Percentiles rank a stretch among this genome's conserved stretches.
phyloP scores from a whole-genome alignment of 1,139 yeast genomes.

The Candida frijolesensis region DNA sequence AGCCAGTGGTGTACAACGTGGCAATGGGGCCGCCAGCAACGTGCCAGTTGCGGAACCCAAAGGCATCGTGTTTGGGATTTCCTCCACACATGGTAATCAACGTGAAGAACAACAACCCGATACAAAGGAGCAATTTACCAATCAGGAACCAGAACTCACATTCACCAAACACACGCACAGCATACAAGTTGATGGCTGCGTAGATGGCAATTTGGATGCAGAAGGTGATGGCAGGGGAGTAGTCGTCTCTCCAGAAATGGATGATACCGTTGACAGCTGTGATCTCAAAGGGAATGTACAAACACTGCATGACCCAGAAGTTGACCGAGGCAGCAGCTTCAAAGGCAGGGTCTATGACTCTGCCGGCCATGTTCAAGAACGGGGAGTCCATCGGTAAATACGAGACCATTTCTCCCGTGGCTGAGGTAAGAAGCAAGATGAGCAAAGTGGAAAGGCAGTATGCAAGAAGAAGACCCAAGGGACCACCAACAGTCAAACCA shows the following conservation, averaged over 20 bases:
- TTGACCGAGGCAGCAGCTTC: slow-evolving; percentile 83
- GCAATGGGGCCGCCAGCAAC: slow-evolving; percentile 53
- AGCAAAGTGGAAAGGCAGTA: slow-evolving; percentile 51
- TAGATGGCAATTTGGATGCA: slow-evolving; percentile 65
- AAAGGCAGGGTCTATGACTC: slow-evolving; percentile 64
- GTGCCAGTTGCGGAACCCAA: slow-evolving; percentile 69
- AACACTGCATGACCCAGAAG: slow-evolving; percentile 75
- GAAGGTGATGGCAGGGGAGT: slow-evolving; percentile 66
- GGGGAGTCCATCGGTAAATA: slow-evolving; percentile 74
- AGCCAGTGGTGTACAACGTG: slow-evolving; percentile 55
- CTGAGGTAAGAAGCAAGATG: slow-evolving; percentile 62
- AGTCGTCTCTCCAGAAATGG: slow-evolving; percentile 79
- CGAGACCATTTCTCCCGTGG: slow-evolving; percentile 83
- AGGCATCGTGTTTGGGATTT: slow-evolving; percentile 65
- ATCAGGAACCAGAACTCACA: slow-evolving; percentile 79
- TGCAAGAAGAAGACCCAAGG: slow-evolving; percentile 46
- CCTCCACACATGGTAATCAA: slow-evolving; percentile 86
- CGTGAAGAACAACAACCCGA: slow-evolving; percentile 73
- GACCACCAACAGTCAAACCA: slow-evolving; percentile 49
- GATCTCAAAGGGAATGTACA: slow-evolving; percentile 79
- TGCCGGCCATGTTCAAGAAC: slow-evolving; percentile 55
- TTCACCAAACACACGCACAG: slow-evolving; percentile 77
- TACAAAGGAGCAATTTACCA: slow-evolving; percentile 68
- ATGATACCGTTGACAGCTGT: slow-evolving; percentile 78
- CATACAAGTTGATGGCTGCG: slow-evolving; percentile 65